Percentiles rank a stretch among this genome's conserved stretches.
phyloP scores from a whole-genome alignment of 257 asterid species.

The Echites panduratus region DNA sequence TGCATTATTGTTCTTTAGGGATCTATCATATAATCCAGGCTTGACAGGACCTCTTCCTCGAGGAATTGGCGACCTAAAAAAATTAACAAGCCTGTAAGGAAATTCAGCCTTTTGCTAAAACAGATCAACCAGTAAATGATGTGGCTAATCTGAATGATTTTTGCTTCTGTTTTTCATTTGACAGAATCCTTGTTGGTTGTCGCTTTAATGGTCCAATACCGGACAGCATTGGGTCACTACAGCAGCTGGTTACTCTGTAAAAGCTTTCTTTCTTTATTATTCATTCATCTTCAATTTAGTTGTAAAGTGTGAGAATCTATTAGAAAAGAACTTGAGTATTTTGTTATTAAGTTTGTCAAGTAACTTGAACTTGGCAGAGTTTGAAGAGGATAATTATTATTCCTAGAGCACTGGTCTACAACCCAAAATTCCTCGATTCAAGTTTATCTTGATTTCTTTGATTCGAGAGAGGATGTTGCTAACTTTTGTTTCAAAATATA shows the following conservation, averaged over 20 bases:
- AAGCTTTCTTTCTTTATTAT: slow-evolving; percentile 15
- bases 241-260: slow-evolving; percentile 58
- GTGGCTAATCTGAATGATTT: neutral
- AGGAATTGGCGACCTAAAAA: slow-evolving; percentile 50
- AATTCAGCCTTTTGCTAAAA: slow-evolving; percentile 3
- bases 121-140: slow-evolving; percentile 1
- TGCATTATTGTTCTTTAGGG: slow-evolving; percentile 37
- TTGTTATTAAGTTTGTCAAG: neutral
- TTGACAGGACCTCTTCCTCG: slow-evolving; percentile 64
- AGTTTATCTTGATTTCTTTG: neutral
- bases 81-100: slow-evolving; percentile 73
- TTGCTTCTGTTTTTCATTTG: slow-evolving; percentile 16
- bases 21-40: slow-evolving; percentile 68
- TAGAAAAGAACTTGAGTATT: neutral
- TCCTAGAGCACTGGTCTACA: neutral
- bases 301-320: neutral
- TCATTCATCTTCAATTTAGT: neutral
- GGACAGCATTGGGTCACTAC: slow-evolving; percentile 59
- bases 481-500: too few relatives aligned
- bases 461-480: neutral
- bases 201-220: slow-evolving; percentile 76
- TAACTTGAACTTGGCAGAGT: neutral
- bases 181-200: slow-evolving; percentile 74
- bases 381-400: neutral
- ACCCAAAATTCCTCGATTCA: neutral